These are phyloP conservation scores for Centrapalus pauciflorus DNA, from an alignment of 129 eudicot species.

Conservation along the genomic window DNA sequence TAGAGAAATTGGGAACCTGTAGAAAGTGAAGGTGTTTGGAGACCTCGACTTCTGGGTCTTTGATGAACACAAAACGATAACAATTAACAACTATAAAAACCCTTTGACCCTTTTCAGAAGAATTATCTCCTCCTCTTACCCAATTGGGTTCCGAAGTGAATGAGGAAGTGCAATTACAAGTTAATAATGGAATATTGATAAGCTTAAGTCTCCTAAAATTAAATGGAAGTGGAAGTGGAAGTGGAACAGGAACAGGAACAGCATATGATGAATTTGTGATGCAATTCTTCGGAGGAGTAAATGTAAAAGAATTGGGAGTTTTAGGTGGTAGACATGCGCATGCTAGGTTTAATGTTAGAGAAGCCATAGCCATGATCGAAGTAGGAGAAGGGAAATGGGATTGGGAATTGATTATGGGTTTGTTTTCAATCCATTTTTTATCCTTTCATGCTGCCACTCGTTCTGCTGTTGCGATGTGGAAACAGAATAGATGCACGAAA, in stretches of 20 bases:
- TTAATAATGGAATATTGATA: background rate
- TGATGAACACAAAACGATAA: conserved; percentile 56
- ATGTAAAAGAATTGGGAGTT: background rate
- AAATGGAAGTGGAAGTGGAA: conserved; percentile 9
- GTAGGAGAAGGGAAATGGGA: background rate
- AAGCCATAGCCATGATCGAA: conserved; percentile 17
- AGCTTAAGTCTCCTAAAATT: background rate
- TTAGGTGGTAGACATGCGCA: background rate
- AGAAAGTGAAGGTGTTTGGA: conserved; percentile 60
- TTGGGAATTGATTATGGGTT: background rate
- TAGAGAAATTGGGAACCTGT: conserved; percentile 32
- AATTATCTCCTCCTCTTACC: conserved; percentile 23
- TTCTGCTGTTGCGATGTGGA: background rate
- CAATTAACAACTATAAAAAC: conserved; percentile 79
- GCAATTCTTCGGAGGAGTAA: background rate
- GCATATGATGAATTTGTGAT: background rate
- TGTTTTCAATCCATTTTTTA: background rate
- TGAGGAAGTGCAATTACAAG: conserved; percentile 14
- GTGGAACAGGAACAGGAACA: too few species aligned
- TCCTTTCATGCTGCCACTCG: background rate
- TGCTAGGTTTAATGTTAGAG: conserved; percentile 9
- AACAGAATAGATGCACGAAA: background rate
- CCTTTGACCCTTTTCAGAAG: conserved; percentile 20
- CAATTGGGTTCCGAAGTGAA: conserved; percentile 28
- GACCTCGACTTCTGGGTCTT: conserved; percentile 61